Percentiles rank a stretch among this genome's conserved stretches.
Conservation (phyloP, 768 basidiomycete species). For the Auricularia sp. region DNA sequence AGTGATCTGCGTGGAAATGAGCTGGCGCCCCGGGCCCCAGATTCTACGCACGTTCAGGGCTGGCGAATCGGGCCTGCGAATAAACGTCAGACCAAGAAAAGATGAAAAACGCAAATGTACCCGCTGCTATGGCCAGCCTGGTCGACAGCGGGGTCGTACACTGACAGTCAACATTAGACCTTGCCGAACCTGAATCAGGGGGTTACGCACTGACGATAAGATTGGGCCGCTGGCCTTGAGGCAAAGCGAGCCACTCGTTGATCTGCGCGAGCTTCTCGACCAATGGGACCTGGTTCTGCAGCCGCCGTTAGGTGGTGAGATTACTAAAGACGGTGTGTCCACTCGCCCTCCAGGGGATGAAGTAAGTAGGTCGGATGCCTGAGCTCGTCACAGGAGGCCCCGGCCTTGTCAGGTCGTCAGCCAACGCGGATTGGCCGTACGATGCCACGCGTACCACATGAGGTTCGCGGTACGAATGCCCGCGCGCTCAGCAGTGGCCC, state of each 20-base stretch:
- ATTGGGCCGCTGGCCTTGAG: slow-evolving; percentile 58
- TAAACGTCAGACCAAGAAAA: slow-evolving; percentile 2
- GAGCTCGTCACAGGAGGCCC: slow-evolving; percentile 64
- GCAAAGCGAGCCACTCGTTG: slow-evolving; percentile 73
- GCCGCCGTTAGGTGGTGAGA: neutral
- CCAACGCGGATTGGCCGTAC: neutral
- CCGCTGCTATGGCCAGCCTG: slow-evolving; percentile 73
- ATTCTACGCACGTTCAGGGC: neutral
- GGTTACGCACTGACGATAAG: slow-evolving; percentile 54
- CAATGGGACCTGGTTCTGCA: slow-evolving; percentile 50
- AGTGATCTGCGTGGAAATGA: slow-evolving; percentile 35
- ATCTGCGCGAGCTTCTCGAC: slow-evolving; percentile 67
- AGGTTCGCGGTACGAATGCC: slow-evolving; percentile 72
- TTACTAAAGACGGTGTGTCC: slow-evolving; percentile 2
- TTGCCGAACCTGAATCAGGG: neutral
- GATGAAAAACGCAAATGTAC: slow-evolving; percentile 51
- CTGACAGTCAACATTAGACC: slow-evolving; percentile 26
- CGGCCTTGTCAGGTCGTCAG: slow-evolving; percentile 39
- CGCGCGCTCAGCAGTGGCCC: slow-evolving; percentile 75
- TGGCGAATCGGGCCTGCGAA: neutral
- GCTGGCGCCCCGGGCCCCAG: neutral
- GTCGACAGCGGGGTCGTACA: slow-evolving; percentile 77
- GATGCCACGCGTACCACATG: slow-evolving; percentile 62
- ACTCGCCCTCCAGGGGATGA: slow-evolving; percentile 65
- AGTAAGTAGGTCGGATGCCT: slow-evolving; percentile 62